Evolutionary conservation across 2,329 filamentous ascomycete genomes (phyloP), one percentile per base, ranked within the genome.

Genomic region (Claviceps purpurea): DNA sequence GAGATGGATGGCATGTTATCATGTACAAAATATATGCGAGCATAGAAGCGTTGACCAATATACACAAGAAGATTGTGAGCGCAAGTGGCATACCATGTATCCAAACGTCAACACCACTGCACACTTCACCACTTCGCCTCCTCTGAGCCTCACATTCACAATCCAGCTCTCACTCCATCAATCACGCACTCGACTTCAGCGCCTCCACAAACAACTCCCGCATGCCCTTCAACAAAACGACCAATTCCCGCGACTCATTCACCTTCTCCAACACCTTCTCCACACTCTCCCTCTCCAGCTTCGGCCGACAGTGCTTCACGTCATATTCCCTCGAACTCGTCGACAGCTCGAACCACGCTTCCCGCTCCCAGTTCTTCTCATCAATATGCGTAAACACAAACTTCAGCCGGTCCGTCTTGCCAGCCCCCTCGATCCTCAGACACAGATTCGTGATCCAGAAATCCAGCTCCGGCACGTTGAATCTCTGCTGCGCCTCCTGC

Each of bases 381-480:
- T 94, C 82, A 46, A 97, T 74, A 66, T 94, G 87, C 30, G 82
- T 86, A 64, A 89, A 98, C 2, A 93, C 79, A 65, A 98, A 95
- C 68, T 91, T 91, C 59, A 98, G 74, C 26, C 87, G 78, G 68
- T 96, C 90, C 56, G 87, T 83, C 63, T 81, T 79, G 1, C 88
- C 90, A 0, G 87, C 87, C 1, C 91, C 91, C 64, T 97, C 91
- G 62, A 98, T 94, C 55, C 85, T 76, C 64, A 97, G 68, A 54
- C 91, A 90, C 54, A 98, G 73, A 64, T 91, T 93, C 51, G 85
- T 85, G 65, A 95, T 87, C 93, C 93, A 98, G 65, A 97, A 97
- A 59, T 90, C 87, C 46, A 98, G 76, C 71, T 98, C 93, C 0
- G 93, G 93, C 44, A 87, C 79, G 68, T 98, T 97, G 68, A 91